phyloP scores from a whole-genome alignment of 2,329 filamentous ascomycete species.

The Monilinia vaccinii-corymbosi region DNA sequence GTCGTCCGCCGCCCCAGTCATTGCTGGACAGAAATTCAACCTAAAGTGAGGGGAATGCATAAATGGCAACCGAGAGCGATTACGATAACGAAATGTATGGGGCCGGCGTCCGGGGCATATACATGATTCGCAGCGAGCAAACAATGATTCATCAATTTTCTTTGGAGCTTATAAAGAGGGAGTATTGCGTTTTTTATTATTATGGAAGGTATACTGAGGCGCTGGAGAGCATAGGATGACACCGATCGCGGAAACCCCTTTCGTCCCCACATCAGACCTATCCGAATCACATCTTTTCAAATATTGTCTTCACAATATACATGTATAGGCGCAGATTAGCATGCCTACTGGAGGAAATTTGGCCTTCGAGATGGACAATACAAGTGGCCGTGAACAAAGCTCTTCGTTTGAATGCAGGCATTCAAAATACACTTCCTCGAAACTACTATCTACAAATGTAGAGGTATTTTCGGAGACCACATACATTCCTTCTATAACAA shows the following conservation, averaged over 20 bases:
- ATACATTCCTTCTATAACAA: neutral
- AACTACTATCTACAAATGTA: neutral
- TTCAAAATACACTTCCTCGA: too few relatives aligned
- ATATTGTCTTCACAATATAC: neutral
- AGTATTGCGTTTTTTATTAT: neutral
- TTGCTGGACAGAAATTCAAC: constrained; percentile 54
- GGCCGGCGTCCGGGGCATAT: neutral
- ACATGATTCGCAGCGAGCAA: neutral
- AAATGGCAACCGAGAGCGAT: neutral
- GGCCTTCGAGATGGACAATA: neutral
- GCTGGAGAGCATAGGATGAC: neutral
- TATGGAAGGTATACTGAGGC: neutral
- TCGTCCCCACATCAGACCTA: neutral
- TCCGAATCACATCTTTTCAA: neutral
- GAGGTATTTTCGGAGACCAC: neutral
- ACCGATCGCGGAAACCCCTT: neutral
- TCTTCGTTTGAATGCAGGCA: neutral
- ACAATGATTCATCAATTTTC: neutral
- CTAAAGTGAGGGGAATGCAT: constrained; percentile 37
- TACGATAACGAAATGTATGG: neutral
- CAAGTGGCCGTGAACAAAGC: neutral
- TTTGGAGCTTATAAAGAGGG: neutral
- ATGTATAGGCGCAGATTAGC: neutral
- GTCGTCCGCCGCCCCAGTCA: constrained; percentile 41
- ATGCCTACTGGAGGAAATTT: neutral